These are phyloP conservation scores for Eucalyptus albens DNA, from an alignment of 345 rosid species.

Conservation along the genomic window DNA sequence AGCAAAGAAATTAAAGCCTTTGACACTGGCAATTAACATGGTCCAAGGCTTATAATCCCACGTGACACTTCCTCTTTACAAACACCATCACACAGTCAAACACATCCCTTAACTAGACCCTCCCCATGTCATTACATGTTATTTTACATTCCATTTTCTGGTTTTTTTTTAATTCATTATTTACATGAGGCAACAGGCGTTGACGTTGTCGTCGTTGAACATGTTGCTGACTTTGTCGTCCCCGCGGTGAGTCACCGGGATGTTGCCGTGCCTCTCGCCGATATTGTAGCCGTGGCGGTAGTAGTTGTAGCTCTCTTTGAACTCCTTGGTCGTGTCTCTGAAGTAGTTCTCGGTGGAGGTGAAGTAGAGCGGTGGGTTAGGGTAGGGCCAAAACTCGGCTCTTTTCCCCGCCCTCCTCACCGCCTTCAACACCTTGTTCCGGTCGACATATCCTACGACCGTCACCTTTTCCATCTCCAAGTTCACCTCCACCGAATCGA, in stretches of 20 bases:
- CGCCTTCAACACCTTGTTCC: conserved; percentile 72
- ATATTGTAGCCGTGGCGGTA: conserved; percentile 74
- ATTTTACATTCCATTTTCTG: background rate
- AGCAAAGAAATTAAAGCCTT: background rate
- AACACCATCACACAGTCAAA: background rate
- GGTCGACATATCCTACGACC: conserved; percentile 74
- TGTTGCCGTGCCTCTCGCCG: conserved; percentile 52
- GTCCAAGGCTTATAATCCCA: background rate
- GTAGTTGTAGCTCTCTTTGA: conserved; percentile 79
- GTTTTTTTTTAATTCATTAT: background rate
- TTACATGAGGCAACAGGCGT: conserved; percentile 81
- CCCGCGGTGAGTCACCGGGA: conserved; percentile 59
- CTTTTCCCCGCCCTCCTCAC: conserved; percentile 86
- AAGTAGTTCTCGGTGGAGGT: conserved; percentile 49
- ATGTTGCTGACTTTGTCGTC: conserved; percentile 89
- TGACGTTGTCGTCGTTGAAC: conserved; percentile 88
- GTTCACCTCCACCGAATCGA: conserved; percentile 77
- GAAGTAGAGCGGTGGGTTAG: conserved; percentile 76
- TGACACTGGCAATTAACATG: background rate
- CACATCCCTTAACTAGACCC: conserved; percentile 19
- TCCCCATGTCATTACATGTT: background rate
- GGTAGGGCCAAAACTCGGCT: conserved; percentile 95
- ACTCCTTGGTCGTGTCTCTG: conserved; percentile 69
- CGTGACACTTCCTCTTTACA: background rate
- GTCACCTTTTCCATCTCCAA: conserved; percentile 64